Conservation (phyloP, 2,329 filamentous ascomycete genomes). For the Alternaria burnsii region DNA sequence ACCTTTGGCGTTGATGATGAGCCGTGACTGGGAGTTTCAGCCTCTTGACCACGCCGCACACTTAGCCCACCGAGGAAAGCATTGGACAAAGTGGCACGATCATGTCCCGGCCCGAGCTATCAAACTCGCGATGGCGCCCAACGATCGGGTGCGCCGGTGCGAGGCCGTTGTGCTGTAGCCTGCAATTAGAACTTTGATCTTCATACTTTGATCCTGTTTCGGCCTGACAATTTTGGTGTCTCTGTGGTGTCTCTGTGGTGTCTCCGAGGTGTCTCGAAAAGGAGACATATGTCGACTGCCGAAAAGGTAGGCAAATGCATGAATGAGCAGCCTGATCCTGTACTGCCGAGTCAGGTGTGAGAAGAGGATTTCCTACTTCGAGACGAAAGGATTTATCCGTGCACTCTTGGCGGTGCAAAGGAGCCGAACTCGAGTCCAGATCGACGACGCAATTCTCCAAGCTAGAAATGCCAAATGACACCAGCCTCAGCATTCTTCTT, state of each 20-base stretch:
- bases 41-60: slow-evolving; percentile 31
- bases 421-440: slow-evolving; percentile 26
- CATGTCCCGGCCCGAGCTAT: slow-evolving; percentile 31
- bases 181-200: slow-evolving; percentile 15
- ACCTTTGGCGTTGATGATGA: slow-evolving; percentile 23
- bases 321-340: slow-evolving; percentile 12
- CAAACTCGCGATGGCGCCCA: slow-evolving; percentile 27
- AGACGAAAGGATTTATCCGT: slow-evolving; percentile 18
- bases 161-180: slow-evolving; percentile 32
- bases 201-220: slow-evolving; percentile 1
- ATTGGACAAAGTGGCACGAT: slow-evolving; percentile 30
- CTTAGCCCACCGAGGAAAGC: slow-evolving; percentile 22
- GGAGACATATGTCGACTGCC: background rate
- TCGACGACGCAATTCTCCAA: slow-evolving; percentile 24
- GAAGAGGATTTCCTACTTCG: slow-evolving; percentile 13
- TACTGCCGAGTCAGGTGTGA: slow-evolving; percentile 5
- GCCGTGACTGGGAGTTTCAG: slow-evolving; percentile 40
- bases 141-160: slow-evolving; percentile 27
- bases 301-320: slow-evolving; percentile 14
- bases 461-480: slow-evolving; percentile 6
- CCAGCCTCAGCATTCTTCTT: background rate
- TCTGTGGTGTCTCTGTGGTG: background rate
- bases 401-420: slow-evolving; percentile 28
- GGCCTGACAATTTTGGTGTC: background rate
- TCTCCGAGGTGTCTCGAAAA: slow-evolving; percentile 1